These are phyloP conservation scores for Cytospora piceicola DNA, from an alignment of 2,329 filamentous ascomycete genomes.

Conservation along the genomic window DNA sequence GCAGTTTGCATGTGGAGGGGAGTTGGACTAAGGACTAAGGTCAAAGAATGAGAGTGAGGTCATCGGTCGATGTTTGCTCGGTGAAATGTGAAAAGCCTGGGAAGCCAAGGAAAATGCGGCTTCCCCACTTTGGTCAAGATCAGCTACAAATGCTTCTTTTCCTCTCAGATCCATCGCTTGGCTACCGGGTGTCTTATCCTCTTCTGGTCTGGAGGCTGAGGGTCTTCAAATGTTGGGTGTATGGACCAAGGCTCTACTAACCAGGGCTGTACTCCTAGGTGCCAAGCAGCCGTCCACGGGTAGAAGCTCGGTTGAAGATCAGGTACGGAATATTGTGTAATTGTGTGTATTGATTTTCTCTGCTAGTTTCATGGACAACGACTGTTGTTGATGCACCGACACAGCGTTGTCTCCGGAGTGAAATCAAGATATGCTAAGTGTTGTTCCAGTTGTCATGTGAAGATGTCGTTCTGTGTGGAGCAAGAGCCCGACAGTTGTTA, in stretches of 20 bases:
- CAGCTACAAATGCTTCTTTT: constrained; percentile 4
- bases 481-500: background rate
- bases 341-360: background rate
- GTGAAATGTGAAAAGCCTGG: constrained; percentile 21
- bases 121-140: constrained; percentile 29
- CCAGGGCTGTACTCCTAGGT: too few species aligned
- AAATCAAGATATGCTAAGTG: too few species aligned
- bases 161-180: constrained; percentile 5
- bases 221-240: too few species aligned
- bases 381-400: too few species aligned
- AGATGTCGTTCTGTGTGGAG: background rate
- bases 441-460: constrained; percentile 1
- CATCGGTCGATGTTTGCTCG: constrained; percentile 12
- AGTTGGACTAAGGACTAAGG: background rate
- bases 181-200: constrained; percentile 10
- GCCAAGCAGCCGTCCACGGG: too few species aligned
- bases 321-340: background rate
- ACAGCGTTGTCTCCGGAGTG: too few species aligned
- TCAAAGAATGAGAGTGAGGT: constrained; percentile 7
- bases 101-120: constrained; percentile 23
- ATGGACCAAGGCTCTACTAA: too few species aligned
- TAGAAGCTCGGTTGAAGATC: background rate
- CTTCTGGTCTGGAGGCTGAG: background rate
- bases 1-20: background rate
- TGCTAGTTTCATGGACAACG: background rate